Evolutionary conservation across 164 flowering plant species (phyloP).

Genomic region (Magnolia sinica): DNA sequence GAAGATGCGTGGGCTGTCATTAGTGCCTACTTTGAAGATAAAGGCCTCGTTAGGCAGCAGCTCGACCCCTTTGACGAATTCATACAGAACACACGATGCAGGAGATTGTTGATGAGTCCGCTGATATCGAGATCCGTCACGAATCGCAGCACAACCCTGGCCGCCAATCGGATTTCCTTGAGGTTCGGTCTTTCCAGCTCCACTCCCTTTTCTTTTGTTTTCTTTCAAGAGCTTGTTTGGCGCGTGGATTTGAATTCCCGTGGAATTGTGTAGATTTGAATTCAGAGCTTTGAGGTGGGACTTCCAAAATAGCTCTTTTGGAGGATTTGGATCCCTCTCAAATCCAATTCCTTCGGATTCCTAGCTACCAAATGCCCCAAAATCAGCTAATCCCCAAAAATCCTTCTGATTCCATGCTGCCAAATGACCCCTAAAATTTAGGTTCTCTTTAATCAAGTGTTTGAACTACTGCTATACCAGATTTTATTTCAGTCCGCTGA

Average conservation of each 20-base stretch:
- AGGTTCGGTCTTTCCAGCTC: conserved; percentile 45
- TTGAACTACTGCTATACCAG: no score
- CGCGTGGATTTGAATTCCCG: background rate
- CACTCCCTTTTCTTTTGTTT: conserved; percentile 12
- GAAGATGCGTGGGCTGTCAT: conserved; percentile 99
- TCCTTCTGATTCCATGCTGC: no score
- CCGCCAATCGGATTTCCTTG: conserved; percentile 77
- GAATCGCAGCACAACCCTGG: conserved; percentile 98
- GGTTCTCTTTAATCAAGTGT: no score
- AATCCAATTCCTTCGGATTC: no score
- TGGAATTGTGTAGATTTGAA: no score
- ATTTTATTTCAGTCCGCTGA: no score
- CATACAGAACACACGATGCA: conserved; percentile 97
- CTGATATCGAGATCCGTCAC: conserved; percentile 89
- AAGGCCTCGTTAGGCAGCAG: conserved; percentile 94
- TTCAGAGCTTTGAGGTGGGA: no score
- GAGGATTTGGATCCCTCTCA: no score
- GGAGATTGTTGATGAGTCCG: conserved; percentile 95
- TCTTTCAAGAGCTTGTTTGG: background rate
- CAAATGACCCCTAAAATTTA: no score
- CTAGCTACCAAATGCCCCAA: no score
- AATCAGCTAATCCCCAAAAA: no score
- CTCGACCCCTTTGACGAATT: conserved; percentile 97
- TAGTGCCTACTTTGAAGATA: conserved; percentile 92
- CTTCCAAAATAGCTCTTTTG: no score